phyloP scores from a whole-genome alignment of 1,284 basidiomycete genomes.

The Fistulinella cinereoalba region DNA sequence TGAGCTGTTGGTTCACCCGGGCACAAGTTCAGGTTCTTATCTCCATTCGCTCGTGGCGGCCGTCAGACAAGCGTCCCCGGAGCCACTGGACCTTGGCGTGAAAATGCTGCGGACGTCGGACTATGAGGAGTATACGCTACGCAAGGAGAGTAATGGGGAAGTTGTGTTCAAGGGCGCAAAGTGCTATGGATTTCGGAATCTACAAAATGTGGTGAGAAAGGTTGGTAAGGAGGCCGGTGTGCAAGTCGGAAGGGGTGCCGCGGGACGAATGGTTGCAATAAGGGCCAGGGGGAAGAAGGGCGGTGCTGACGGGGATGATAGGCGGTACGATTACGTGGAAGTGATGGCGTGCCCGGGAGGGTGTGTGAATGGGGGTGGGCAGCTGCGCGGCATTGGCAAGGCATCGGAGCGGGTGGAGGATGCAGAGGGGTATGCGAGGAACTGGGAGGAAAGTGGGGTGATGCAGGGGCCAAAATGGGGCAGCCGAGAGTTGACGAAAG shows the following conservation, averaged over 20 bases:
- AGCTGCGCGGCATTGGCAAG: conserved; percentile 61
- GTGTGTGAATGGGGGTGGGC: conserved; percentile 97
- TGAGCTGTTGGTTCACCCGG: conserved; percentile 74
- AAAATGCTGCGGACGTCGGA: conserved; percentile 54
- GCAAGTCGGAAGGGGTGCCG: conserved; percentile 64
- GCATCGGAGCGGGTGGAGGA: conserved; percentile 39
- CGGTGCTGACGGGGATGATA: conserved; percentile 33
- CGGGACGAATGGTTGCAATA: conserved; percentile 47
- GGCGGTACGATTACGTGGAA: conserved; percentile 92
- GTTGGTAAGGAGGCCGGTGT: conserved; percentile 85
- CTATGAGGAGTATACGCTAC: conserved; percentile 63
- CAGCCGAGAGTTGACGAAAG: conserved; percentile 73
- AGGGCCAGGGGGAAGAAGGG: conserved; percentile 36
- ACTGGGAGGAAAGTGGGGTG: conserved; percentile 55
- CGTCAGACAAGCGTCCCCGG: conserved; percentile 39
- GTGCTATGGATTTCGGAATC: conserved; percentile 96
- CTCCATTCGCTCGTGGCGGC: conserved; percentile 73
- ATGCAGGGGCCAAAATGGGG: conserved; percentile 59
- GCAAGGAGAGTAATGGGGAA: conserved; percentile 48
- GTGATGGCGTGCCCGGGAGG: conserved; percentile 99
- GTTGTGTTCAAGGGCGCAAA: conserved; percentile 89
- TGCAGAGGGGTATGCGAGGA: conserved; percentile 57
- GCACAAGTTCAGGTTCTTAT: conserved; percentile 93
- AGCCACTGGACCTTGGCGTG: conserved; percentile 52
- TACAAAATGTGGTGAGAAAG: conserved; percentile 96